Base-by-base conservation (phyloP, 1,139 yeast species). In the Ogataea hybrid region DNA sequence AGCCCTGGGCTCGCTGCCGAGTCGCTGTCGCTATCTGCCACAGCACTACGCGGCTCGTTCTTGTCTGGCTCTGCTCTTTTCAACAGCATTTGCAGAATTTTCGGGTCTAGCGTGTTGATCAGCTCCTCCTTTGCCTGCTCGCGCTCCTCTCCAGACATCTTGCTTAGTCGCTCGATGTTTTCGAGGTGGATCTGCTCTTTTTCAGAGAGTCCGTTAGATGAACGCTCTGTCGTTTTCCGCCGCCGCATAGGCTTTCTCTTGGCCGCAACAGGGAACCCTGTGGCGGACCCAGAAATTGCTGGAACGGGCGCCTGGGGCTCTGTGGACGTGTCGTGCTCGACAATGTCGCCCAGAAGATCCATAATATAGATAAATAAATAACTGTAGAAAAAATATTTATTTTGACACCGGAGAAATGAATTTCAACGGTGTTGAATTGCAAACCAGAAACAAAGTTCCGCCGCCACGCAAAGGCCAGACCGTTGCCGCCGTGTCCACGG, bases 311-410 rank as follows among this genome's bases (percentile, higher is more conserved):
- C 32, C 27, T 46, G 39, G 1, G 43, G 33, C 25, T 37, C 39
- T 6, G 47, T 27, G 4, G 32, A 23, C n/a, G 44, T 25, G 6
- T 81, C 83, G 46, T 73, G 80, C 61, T 85, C 95, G 7, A 85
- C 80, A 33, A 86, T 84, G 45, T 86, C 95, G 8, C 88, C 87
- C 15, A 84, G 66, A 52, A 81, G 68, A 61, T 83, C 85, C 92
- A 84, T 84, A 10, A 12, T 16, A 12, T 15, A 12, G n/a, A 32
- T 17, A 6, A 25, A 32, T 17, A 6, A 25, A 15, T 8, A 32
- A 15, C n/a, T 10, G 16, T 15, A 30, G 23, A n/a, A 28, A 32
- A 9, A 28, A 20, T 22, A 25, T 11, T 25, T 18, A 18, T 18
- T 18, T 18, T 18, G 20, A 17, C 18, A 17, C 18, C 18, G 18